Conservation (phyloP, 306 rosid species). For the Medicago truncatula region MtrunA17r5.0-ANR NC_053046.1:19364001-19364500, state of each 20-base stretch:
- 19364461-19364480: conserved; percentile 28
- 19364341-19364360: conserved; percentile 28
- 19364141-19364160: too few relatives aligned
- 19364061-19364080: not conserved
- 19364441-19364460: conserved; percentile 3
- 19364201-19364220: too few relatives aligned
- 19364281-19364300: conserved; percentile 34
- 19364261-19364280: conserved; percentile 6
- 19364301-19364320: conserved; percentile 32
- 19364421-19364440: not conserved
- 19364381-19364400: not conserved
- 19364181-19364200: too few relatives aligned
- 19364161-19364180: too few relatives aligned
- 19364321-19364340: conserved; percentile 34
- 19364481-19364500: conserved; percentile 29
- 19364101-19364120: not conserved
- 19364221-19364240: not conserved
- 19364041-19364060: not conserved
- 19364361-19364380: not conserved
- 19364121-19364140: too few relatives aligned
- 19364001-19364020: not conserved
- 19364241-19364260: conserved; percentile 4
- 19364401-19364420: not conserved
- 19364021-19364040: not conserved
- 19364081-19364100: not conserved